A percentile compares a stretch with the other conserved stretches of the same genome.
These are phyloP conservation scores for Sugiyamaella neomexicana DNA, from an alignment of 1,139 yeast species.

Conservation along the genomic window DNA sequence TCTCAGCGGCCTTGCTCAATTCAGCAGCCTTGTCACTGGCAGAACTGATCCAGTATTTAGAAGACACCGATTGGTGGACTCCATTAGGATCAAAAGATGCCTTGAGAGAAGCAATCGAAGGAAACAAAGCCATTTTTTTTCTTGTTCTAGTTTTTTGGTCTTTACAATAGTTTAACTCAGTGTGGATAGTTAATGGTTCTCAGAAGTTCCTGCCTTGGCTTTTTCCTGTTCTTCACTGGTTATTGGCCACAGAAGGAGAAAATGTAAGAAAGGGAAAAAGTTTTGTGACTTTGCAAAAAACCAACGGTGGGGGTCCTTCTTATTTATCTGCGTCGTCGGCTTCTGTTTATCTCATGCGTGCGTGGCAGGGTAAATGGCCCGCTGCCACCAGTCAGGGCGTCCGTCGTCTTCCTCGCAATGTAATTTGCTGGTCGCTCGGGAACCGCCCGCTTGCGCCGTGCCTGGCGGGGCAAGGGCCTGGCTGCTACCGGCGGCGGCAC, in stretches of 20 bases:
- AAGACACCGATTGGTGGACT: conserved; percentile 30
- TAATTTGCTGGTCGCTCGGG: neutral
- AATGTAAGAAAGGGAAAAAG: neutral
- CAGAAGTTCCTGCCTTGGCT: neutral
- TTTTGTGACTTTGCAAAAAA: neutral
- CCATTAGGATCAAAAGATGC: conserved; percentile 44
- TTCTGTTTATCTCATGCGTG: neutral
- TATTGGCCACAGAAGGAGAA: conserved; percentile 9
- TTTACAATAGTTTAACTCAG: neutral
- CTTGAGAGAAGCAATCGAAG: conserved; percentile 41
- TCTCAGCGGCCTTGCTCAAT: conserved; percentile 34
- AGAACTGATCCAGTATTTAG: conserved; percentile 39
- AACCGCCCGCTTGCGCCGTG: neutral
- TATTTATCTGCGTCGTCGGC: conserved; percentile 5
- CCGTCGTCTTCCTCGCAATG: neutral
- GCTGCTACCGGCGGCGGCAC: neutral
- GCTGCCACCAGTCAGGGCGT: neutral
- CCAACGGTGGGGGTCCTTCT: neutral
- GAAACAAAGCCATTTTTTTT: conserved; percentile 43
- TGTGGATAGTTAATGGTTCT: conserved; percentile 13
- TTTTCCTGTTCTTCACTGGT: conserved; percentile 4
- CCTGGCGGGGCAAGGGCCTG: neutral
- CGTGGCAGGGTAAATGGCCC: conserved; percentile 11
- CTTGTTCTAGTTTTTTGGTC: neutral
- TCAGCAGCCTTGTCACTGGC: conserved; percentile 38